Conservation (phyloP, 75 land plant species). For the Pinus albicaulis region DNA sequence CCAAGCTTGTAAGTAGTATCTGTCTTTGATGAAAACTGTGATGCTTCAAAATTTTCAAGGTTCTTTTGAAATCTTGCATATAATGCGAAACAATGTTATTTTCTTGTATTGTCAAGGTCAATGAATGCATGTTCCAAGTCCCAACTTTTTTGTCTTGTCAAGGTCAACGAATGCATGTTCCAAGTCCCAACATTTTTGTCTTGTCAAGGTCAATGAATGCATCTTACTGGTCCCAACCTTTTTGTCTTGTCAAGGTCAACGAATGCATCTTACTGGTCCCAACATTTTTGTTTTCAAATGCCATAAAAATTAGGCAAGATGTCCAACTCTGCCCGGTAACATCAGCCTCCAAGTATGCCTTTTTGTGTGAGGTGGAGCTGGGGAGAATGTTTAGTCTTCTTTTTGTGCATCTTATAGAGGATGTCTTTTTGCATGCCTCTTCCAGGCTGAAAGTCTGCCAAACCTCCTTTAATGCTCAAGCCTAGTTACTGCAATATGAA, state of each 20-base stretch:
- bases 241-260: neutral
- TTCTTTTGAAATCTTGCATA: neutral
- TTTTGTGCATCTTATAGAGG: neutral
- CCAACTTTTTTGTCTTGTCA: neutral
- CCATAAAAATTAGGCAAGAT: neutral
- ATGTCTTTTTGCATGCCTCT: neutral
- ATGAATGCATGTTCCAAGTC: neutral
- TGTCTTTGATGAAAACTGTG: neutral
- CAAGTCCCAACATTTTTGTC: neutral
- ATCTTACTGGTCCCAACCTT: neutral
- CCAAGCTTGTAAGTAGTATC: slow-evolving; percentile 70
- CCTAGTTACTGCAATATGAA: neutral
- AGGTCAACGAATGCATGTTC: neutral
- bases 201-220: neutral
- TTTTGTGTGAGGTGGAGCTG: neutral
- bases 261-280: neutral
- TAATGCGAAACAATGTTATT: neutral
- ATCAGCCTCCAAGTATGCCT: neutral
- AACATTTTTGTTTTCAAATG: neutral
- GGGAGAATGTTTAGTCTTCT: neutral
- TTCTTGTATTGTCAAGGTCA: neutral
- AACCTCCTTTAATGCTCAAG: neutral
- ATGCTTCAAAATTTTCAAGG: neutral
- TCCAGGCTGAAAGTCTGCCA: neutral
- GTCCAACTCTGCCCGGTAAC: neutral